phyloP scores from a whole-genome alignment of 441 rosid genomes.

The Croton setiger region DNA sequence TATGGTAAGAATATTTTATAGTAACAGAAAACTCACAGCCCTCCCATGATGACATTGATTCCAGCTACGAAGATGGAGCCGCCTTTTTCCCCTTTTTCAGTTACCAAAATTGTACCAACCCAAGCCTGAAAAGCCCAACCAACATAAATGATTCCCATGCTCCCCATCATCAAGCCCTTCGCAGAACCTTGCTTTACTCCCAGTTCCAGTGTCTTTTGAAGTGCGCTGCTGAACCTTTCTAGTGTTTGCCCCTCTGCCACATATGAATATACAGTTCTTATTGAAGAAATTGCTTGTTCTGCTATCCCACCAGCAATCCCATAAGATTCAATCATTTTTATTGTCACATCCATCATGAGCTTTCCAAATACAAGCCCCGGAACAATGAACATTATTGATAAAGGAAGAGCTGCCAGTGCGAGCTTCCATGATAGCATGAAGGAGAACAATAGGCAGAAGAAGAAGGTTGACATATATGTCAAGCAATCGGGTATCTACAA shows the following conservation, averaged over 20 bases:
- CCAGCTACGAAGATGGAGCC: conserved; percentile 58
- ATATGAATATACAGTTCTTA: conserved; percentile 58
- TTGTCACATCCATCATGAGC: conserved; percentile 54
- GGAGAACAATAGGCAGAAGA: conserved; percentile 54
- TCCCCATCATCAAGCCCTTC: conserved; percentile 68
- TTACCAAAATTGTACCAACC: conserved; percentile 59
- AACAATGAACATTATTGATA: conserved; percentile 47
- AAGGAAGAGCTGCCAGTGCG: conserved; percentile 56
- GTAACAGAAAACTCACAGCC: conserved; percentile 41
- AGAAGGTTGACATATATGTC: conserved; percentile 44
- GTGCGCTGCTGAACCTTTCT: conserved; percentile 47
- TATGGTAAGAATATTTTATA: not conserved
- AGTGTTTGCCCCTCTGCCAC: conserved; percentile 58
- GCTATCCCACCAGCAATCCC: conserved; percentile 63
- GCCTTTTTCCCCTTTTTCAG: conserved; percentile 55
- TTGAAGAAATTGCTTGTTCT: conserved; percentile 69
- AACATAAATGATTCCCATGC: conserved; percentile 62
- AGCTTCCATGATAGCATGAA: conserved; percentile 61
- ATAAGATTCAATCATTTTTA: conserved; percentile 63
- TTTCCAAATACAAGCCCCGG: conserved; percentile 65
- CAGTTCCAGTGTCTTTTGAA: conserved; percentile 45
- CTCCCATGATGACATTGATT: conserved; percentile 63
- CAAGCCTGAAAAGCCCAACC: conserved; percentile 77
- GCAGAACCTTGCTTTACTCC: conserved; percentile 61
- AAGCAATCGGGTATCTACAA: conserved; percentile 61